Evolutionary conservation across 768 basidiomycete genomes (phyloP).

Genomic region (Exsudoporus frostii): DNA sequence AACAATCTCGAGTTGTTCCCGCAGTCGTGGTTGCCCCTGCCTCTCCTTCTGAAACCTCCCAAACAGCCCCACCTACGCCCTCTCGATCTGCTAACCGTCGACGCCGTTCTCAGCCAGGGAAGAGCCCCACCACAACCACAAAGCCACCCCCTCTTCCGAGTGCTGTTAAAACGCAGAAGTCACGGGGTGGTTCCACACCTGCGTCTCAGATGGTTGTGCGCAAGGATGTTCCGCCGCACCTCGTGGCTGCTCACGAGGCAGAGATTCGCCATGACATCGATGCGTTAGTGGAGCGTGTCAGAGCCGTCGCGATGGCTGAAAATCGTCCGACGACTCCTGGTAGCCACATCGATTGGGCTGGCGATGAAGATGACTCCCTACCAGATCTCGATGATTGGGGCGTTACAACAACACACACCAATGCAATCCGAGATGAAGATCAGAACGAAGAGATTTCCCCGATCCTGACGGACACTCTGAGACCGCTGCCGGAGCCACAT

Average conservation of each 20-base stretch:
- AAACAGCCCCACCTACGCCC: conserved; percentile 30
- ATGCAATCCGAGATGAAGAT: conserved; percentile 25
- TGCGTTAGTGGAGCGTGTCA: conserved; percentile 73
- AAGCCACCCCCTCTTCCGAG: conserved; percentile 17
- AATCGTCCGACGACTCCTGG: conserved; percentile 67
- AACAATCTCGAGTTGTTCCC: conserved; percentile 21
- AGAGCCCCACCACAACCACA: conserved; percentile 14
- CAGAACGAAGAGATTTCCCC: conserved; percentile 55
- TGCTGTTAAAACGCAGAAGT: conserved; percentile 36
- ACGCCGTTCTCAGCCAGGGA: conserved; percentile 44
- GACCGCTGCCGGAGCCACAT: conserved; percentile 51
- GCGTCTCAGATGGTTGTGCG: conserved; percentile 30
- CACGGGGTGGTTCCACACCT: conserved; percentile 20
- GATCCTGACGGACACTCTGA: conserved; percentile 61
- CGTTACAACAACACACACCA: conserved; percentile 45
- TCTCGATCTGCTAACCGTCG: conserved; percentile 47
- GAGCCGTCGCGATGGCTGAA: conserved; percentile 69
- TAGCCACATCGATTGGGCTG: conserved; percentile 87
- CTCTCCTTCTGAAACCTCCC: conserved; percentile 21
- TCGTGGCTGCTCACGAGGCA: conserved; percentile 34
- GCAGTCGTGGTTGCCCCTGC: conserved; percentile 18
- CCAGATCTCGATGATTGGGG: conserved; percentile 89
- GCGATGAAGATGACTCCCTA: conserved; percentile 75
- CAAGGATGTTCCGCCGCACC: conserved; percentile 63
- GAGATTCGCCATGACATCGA: conserved; percentile 66